Evolutionary conservation across 441 rosid species (phyloP), one percentile per base, ranked within the genome.

Genomic region (Brassica hybrid): DNA sequence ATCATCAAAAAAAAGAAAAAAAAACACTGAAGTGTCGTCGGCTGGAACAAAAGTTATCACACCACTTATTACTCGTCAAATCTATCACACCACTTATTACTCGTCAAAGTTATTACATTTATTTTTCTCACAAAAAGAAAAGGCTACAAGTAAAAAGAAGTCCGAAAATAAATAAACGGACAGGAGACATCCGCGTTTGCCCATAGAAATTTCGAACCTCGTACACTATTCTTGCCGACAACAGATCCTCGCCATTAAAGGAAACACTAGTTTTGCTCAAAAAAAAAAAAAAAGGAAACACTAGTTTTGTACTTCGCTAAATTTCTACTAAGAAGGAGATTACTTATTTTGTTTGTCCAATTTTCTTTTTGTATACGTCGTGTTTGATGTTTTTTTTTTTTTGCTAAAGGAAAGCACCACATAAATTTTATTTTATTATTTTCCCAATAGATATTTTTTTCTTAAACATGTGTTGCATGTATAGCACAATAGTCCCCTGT

Each of bases 171-270:
- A 66, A 75, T 16, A 80, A 75, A 79, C 84, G 97, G 95, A 81
- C 68, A 67, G 50, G 58, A 83, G 77, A 81, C 81, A 77, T 71
- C 94, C 95, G 90, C 97, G 91, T 86, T 82, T 34, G 85, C 85
- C 81, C 45, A 67, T 50, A 54, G 61, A 69, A 32, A 81, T 66
- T 50, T 73, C 71, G 76, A 86, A 90, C 97, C 95, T 90, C 95
- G 95, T 92, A 92, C 95, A 43, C 81, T 66, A 74, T 74, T 65
- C 78, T 79, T 88, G 92, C 94, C 94, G 91, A 89, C 91, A 85
- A 65, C 17, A 78, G 69, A 43, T 82, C 78, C 85, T 58, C 79
- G 52, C 81, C 30, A 67, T 74, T 71, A 79, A 72, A 6, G 74
- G 62, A 67, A 69, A 60, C 9, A 34, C 38, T 34, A 34, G 38